Evolutionary conservation across 1,284 basidiomycete species (phyloP).

Genomic region (Ustilago sp.): DNA sequence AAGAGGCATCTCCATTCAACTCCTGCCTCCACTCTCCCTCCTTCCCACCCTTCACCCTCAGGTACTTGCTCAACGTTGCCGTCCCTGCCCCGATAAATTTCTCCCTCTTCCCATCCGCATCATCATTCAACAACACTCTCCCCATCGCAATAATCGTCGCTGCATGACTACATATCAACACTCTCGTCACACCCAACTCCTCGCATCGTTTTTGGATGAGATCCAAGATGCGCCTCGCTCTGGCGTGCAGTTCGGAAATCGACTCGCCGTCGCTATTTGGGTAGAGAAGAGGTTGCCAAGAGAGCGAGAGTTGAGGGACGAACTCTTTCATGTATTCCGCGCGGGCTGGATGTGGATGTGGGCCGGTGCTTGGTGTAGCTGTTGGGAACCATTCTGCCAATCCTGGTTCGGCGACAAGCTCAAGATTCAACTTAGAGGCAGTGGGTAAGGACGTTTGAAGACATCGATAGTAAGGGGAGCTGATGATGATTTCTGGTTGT

Average conservation of each 20-base stretch:
- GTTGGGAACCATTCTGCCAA: slow-evolving; percentile 87
- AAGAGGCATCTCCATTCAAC: slow-evolving; percentile 58
- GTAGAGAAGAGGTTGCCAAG: slow-evolving; percentile 75
- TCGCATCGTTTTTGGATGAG: slow-evolving; percentile 56
- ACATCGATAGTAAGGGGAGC: slow-evolving; percentile 78
- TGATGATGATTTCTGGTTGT: slow-evolving; percentile 78
- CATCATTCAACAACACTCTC: slow-evolving; percentile 75
- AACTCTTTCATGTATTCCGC: slow-evolving; percentile 77
- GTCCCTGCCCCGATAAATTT: slow-evolving; percentile 60
- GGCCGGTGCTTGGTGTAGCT: slow-evolving; percentile 73
- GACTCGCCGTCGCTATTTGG: slow-evolving; percentile 80
- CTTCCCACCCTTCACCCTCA: slow-evolving; percentile 3
- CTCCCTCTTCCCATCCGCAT: slow-evolving; percentile 66
- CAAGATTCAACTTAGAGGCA: slow-evolving; percentile 75
- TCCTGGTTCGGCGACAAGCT: slow-evolving; percentile 81
- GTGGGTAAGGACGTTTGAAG: slow-evolving; percentile 80
- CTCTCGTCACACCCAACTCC: slow-evolving; percentile 71
- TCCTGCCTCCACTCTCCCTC: slow-evolving; percentile 42
- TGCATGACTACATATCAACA: slow-evolving; percentile 82
- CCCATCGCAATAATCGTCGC: slow-evolving; percentile 81
- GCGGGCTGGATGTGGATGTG: slow-evolving; percentile 49
- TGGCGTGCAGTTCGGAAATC: slow-evolving; percentile 76
- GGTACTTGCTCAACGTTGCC: slow-evolving; percentile 60
- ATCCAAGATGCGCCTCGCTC: slow-evolving; percentile 74
- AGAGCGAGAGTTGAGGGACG: slow-evolving; percentile 73